Percentiles rank a stretch among this genome's conserved stretches.
These are phyloP conservation scores for Berkeleyomyces rouxiae DNA, from an alignment of 2,329 filamentous ascomycete genomes.

Conservation along the genomic window DNA sequence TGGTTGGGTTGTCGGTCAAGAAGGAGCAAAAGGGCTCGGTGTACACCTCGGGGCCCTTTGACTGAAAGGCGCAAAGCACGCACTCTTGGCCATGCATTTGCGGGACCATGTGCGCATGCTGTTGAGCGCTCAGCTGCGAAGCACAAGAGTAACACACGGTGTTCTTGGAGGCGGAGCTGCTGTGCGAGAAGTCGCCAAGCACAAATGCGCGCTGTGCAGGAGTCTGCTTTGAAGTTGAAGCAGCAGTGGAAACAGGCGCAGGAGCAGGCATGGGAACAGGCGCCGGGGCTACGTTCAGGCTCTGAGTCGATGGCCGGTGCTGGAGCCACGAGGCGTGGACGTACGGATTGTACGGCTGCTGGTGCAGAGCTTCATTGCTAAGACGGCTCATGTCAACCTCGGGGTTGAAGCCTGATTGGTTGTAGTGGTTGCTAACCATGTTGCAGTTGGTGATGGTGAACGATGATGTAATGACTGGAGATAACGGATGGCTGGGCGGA, in stretches of 20 bases:
- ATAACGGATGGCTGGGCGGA: neutral
- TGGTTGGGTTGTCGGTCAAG: conserved; percentile 74
- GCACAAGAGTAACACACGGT: conserved; percentile 15
- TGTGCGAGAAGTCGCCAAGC: conserved; percentile 9
- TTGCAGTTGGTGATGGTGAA: neutral
- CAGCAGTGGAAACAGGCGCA: neutral
- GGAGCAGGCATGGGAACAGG: neutral
- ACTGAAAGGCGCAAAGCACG: conserved; percentile 23
- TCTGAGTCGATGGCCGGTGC: neutral
- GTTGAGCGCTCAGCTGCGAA: conserved; percentile 13
- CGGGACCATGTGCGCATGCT: conserved; percentile 11
- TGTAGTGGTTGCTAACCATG: conserved; percentile 5
- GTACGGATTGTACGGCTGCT: neutral
- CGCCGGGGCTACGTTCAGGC: conserved; percentile 14
- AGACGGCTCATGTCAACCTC: conserved; percentile 1
- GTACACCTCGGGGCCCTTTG: conserved; percentile 44
- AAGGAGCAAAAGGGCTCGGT: conserved; percentile 77
- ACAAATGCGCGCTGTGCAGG: conserved; percentile 11
- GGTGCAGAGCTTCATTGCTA: neutral
- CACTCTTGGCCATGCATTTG: conserved; percentile 18
- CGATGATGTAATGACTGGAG: neutral
- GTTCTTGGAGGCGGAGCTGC: neutral
- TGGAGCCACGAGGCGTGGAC: conserved; percentile 3
- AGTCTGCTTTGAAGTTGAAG: neutral
- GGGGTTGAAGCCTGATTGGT: neutral